Evolutionary conservation across 2,329 filamentous ascomycete genomes (phyloP).

Genomic region (Trichoderma asperellum): DNA sequence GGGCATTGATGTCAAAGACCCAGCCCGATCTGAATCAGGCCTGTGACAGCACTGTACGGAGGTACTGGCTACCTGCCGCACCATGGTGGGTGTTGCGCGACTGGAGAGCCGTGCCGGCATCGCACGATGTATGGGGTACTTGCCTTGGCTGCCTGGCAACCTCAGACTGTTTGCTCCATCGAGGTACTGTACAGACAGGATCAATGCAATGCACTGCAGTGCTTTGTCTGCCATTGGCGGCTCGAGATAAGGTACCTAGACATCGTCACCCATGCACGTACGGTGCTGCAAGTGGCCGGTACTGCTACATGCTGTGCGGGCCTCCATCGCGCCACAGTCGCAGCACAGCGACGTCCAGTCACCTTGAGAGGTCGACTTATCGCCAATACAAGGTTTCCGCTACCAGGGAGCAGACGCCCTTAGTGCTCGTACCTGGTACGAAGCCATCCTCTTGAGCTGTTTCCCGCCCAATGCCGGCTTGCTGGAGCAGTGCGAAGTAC

Average conservation of each 20-base stretch:
- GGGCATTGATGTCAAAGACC: not conserved
- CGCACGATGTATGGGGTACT: not conserved
- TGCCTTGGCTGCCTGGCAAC: not conserved
- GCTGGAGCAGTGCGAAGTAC: not conserved
- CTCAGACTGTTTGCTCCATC: no score
- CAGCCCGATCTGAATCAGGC: slow-evolving; percentile 23
- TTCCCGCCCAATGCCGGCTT: not conserved
- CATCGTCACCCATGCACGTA: not conserved
- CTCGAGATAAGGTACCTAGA: no score
- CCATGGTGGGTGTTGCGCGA: not conserved
- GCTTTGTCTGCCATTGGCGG: not conserved
- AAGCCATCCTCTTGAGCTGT: not conserved
- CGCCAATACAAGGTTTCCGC: slow-evolving; percentile 18
- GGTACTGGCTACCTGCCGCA: not conserved
- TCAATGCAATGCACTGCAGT: not conserved
- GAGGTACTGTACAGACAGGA: not conserved
- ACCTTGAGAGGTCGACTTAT: not conserved
- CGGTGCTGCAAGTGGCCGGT: not conserved
- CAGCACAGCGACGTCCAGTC: not conserved
- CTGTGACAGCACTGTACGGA: slow-evolving; percentile 21
- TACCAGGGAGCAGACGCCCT: not conserved
- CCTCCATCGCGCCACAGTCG: not conserved
- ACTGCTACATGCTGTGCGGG: not conserved
- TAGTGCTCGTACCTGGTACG: not conserved
- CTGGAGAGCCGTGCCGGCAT: not conserved